These are phyloP conservation scores for Candida dajiaensis DNA, from an alignment of 805 yeast genomes.

Conservation along the genomic window DNA sequence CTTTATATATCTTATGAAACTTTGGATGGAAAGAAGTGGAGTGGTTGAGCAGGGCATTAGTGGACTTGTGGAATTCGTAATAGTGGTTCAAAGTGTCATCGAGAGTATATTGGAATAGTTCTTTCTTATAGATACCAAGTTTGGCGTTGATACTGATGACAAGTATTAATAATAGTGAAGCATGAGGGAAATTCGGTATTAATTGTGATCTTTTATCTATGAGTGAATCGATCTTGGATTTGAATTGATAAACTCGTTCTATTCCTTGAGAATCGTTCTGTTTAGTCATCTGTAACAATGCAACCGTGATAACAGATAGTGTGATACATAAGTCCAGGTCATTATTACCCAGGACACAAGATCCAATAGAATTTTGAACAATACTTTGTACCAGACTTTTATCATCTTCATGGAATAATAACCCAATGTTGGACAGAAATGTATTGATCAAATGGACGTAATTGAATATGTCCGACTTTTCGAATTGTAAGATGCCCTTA, in stretches of 20 bases:
- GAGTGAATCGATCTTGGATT: not conserved
- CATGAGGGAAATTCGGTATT: not conserved
- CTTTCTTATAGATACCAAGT: slow-evolving; percentile 11
- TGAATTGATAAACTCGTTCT: not conserved
- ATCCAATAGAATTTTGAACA: slow-evolving; percentile 2
- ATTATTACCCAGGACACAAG: slow-evolving; percentile 2
- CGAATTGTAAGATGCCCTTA: not conserved
- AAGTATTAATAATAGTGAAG: slow-evolving; percentile 2
- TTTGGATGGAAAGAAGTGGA: slow-evolving; percentile 6
- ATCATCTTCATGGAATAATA: not conserved
- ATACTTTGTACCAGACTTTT: not conserved
- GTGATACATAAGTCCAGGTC: slow-evolving; percentile 7
- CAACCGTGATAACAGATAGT: slow-evolving; percentile 4
- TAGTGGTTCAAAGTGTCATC: slow-evolving; percentile 5
- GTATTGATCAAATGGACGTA: slow-evolving; percentile 2
- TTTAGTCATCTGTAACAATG: slow-evolving; percentile 1
- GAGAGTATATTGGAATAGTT: slow-evolving; percentile 7
- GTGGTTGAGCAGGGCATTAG: slow-evolving; percentile 13
- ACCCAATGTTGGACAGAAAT: not conserved
- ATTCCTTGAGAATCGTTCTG: not conserved
- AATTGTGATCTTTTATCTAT: not conserved
- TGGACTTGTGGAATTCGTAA: slow-evolving; percentile 11
- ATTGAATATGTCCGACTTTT: slow-evolving; percentile 1
- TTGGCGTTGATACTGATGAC: slow-evolving; percentile 16
- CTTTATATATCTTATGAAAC: slow-evolving; percentile 16